Percentiles rank a stretch among this genome's conserved stretches.
phyloP scores from a whole-genome alignment of 73 alveolate genomes.

The Uronychia binucleata region DNA sequence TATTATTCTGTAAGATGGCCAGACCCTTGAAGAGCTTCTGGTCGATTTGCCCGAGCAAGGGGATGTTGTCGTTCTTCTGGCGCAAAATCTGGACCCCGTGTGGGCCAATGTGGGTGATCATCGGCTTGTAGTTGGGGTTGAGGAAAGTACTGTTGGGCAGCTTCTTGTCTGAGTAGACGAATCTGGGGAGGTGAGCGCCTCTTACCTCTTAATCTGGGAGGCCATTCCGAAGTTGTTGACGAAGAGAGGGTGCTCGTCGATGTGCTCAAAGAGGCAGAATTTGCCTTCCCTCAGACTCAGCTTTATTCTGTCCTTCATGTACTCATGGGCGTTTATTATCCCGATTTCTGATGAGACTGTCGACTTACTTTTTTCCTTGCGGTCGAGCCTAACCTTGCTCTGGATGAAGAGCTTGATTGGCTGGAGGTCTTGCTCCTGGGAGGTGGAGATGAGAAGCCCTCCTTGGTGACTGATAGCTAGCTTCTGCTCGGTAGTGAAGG shows the following conservation, averaged over 20 bases:
- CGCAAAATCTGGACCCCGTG: slow-evolving; percentile 77
- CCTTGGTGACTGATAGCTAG: background rate
- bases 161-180: slow-evolving; percentile 69
- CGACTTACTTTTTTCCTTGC: slow-evolving; percentile 22
- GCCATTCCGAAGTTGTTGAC: slow-evolving; percentile 93
- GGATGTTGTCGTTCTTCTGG: slow-evolving; percentile 79
- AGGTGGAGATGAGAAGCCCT: background rate
- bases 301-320: slow-evolving; percentile 81
- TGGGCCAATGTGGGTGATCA: slow-evolving; percentile 82
- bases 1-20: slow-evolving; percentile 78
- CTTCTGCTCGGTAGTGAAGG: slow-evolving; percentile 13
- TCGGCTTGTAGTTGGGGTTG: slow-evolving; percentile 46
- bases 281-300: slow-evolving; percentile 84
- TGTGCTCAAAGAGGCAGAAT: slow-evolving; percentile 86
- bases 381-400: slow-evolving; percentile 2
- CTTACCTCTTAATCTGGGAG: slow-evolving; percentile 70
- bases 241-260: slow-evolving; percentile 88
- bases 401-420: slow-evolving; percentile 11
- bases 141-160: slow-evolving; percentile 63
- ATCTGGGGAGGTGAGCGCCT: slow-evolving; percentile 11
- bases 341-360: slow-evolving; percentile 51
- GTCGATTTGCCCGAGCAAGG: slow-evolving; percentile 86
- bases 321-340: slow-evolving; percentile 86
- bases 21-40: slow-evolving; percentile 67
- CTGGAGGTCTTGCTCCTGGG: background rate